These are phyloP conservation scores for Pholiota molesta DNA, from an alignment of 768 basidiomycete species.

Conservation along the genomic window DNA sequence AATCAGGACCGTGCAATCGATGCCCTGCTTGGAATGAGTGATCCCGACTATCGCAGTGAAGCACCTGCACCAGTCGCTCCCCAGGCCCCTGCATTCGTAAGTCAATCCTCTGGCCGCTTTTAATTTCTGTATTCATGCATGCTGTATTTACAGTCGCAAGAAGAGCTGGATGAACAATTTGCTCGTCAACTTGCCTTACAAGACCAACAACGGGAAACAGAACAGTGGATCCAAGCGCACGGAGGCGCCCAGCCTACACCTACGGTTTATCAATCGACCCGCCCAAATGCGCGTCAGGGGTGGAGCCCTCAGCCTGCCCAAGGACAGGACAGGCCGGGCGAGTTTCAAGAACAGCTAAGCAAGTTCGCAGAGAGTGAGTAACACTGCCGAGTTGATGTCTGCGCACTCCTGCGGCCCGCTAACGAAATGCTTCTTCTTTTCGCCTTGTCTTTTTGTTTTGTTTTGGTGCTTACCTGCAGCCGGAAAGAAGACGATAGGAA, in stretches of 20 bases:
- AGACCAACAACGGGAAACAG: constrained; percentile 48
- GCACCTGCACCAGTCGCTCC: constrained; percentile 25
- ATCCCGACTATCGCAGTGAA: constrained; percentile 67
- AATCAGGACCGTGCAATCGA: constrained; percentile 80
- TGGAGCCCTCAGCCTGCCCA: constrained; percentile 39
- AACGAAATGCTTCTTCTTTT: not conserved
- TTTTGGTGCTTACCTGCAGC: constrained; percentile 37
- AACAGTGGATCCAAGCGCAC: constrained; percentile 34
- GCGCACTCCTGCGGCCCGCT: not conserved
- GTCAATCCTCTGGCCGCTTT: constrained; percentile 17
- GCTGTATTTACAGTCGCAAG: constrained; percentile 47
- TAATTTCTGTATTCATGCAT: not conserved
- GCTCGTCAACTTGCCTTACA: constrained; percentile 74
- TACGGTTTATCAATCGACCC: constrained; percentile 15
- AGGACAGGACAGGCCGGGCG: constrained; percentile 47
- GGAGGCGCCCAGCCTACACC: constrained; percentile 14
- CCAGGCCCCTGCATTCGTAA: constrained; percentile 27
- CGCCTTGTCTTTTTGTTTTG: not conserved
- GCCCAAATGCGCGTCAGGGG: constrained; percentile 26
- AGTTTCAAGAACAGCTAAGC: constrained; percentile 74
- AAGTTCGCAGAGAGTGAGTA: constrained; percentile 79
- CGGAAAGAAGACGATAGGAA: constrained; percentile 79
- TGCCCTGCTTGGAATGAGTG: constrained; percentile 80
- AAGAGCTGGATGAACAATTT: constrained; percentile 78
- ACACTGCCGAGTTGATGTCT: not conserved